Evolutionary conservation across 192 early-diverging fungal genomes (phyloP).

Genomic region (Helicostylum pulchrum): DNA sequence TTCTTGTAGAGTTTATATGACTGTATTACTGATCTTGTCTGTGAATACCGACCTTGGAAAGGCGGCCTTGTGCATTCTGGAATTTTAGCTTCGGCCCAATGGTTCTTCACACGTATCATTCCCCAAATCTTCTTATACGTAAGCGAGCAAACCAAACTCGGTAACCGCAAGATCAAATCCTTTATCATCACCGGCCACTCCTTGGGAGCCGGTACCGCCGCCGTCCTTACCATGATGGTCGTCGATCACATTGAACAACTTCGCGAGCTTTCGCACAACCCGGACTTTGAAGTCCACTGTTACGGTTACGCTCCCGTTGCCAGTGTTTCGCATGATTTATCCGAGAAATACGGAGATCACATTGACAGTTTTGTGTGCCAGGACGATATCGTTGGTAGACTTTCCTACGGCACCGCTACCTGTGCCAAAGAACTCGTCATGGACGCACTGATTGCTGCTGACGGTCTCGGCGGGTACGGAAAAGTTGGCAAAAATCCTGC

Average conservation of each 20-base stretch:
- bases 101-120: slow-evolving; percentile 60
- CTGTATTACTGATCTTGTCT: slow-evolving; percentile 72
- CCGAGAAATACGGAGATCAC: slow-evolving; percentile 49
- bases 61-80: slow-evolving; percentile 77
- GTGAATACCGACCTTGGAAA: slow-evolving; percentile 77
- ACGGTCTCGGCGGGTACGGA: slow-evolving; percentile 27
- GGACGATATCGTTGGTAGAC: slow-evolving; percentile 60
- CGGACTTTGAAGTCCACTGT: slow-evolving; percentile 43
- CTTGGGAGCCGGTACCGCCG: slow-evolving; percentile 61
- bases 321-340: slow-evolving; percentile 48
- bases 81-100: slow-evolving; percentile 68
- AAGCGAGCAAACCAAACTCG: slow-evolving; percentile 27
- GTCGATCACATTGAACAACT: slow-evolving; percentile 43
- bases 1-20: slow-evolving; percentile 61
- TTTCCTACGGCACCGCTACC: slow-evolving; percentile 62
- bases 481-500: too few relatives aligned
- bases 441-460: slow-evolving; percentile 41
- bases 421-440: slow-evolving; percentile 61
- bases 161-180: slow-evolving; percentile 34
- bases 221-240: slow-evolving; percentile 66
- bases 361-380: slow-evolving; percentile 61
- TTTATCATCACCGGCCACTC: slow-evolving; percentile 68
- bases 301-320: slow-evolving; percentile 58
- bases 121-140: slow-evolving; percentile 51
- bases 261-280: slow-evolving; percentile 39